Evolutionary conservation across 768 basidiomycete genomes (phyloP).

Genomic region (Antrodiella citrinella): DNA sequence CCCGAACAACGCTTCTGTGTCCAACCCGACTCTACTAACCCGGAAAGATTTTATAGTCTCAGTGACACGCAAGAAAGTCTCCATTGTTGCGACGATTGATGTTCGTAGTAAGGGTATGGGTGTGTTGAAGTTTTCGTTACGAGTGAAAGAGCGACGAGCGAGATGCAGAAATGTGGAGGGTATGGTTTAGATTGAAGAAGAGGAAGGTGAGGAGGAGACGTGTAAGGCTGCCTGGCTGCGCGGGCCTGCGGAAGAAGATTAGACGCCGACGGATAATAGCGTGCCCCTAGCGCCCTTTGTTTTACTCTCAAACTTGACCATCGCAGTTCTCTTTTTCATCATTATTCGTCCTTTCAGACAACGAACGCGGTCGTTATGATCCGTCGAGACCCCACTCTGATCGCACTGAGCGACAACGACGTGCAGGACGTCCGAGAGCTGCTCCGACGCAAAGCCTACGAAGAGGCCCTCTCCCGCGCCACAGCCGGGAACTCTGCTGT

Average conservation of each 20-base stretch:
- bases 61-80: constrained; percentile 52
- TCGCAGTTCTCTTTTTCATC: no score
- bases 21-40: constrained; percentile 46
- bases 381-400: constrained; percentile 66
- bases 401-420: constrained; percentile 68
- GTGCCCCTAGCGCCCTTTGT: no score
- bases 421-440: constrained; percentile 71
- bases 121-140: neutral
- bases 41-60: constrained; percentile 65
- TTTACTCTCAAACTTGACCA: no score
- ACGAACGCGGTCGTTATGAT: constrained; percentile 41
- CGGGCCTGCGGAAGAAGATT: no score
- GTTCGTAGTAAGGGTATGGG: constrained; percentile 2
- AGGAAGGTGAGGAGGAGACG: neutral
- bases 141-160: neutral
- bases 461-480: constrained; percentile 3
- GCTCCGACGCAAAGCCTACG: constrained; percentile 24
- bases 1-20: neutral
- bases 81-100: constrained; percentile 38
- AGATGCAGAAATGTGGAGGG: neutral
- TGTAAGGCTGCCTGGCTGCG: no score
- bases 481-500: constrained; percentile 8
- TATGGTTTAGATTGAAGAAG: neutral
- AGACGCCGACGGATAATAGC: no score
- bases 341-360: neutral